A percentile compares a stretch with the other conserved stretches of the same genome.
Evolutionary conservation across 345 rosid genomes (phyloP).

Genomic region (Salix brachista): DNA sequence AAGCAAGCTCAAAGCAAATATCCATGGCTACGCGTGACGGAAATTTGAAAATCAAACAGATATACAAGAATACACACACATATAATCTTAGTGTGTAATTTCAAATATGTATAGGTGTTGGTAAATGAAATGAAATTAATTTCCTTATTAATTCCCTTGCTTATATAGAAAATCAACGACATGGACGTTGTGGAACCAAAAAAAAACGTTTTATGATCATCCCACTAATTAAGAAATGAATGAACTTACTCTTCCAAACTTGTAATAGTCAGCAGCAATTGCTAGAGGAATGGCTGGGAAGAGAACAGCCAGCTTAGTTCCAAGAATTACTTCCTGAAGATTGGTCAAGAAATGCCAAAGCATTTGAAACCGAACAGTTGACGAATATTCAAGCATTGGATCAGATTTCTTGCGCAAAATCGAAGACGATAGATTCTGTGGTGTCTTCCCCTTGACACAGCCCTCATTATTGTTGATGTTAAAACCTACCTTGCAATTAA

Average conservation of each 20-base stretch:
- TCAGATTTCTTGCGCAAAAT: constrained; percentile 39
- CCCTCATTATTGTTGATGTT: neutral
- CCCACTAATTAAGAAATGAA: neutral
- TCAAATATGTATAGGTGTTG: neutral
- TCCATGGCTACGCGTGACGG: constrained; percentile 51
- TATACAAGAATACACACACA: neutral
- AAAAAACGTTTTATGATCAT: neutral
- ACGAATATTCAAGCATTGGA: constrained; percentile 20
- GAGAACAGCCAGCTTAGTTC: constrained; percentile 49
- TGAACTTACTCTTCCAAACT: constrained; percentile 39
- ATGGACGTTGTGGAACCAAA: neutral
- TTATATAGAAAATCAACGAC: neutral
- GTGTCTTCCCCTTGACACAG: constrained; percentile 14
- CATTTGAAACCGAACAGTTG: constrained; percentile 30
- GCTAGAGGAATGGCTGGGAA: constrained; percentile 56
- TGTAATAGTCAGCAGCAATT: constrained; percentile 34
- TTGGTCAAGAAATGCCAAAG: constrained; percentile 31
- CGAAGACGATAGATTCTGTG: constrained; percentile 33
- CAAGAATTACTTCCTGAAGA: constrained; percentile 41
- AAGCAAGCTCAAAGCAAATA: constrained; percentile 80
- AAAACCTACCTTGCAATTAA: neutral
- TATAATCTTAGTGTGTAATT: neutral
- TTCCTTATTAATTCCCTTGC: neutral
- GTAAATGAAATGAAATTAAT: neutral
- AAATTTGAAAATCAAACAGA: neutral